These are phyloP conservation scores for Bruguiera hainesii DNA, from an alignment of 441 rosid genomes.

Conservation along the genomic window DNA sequence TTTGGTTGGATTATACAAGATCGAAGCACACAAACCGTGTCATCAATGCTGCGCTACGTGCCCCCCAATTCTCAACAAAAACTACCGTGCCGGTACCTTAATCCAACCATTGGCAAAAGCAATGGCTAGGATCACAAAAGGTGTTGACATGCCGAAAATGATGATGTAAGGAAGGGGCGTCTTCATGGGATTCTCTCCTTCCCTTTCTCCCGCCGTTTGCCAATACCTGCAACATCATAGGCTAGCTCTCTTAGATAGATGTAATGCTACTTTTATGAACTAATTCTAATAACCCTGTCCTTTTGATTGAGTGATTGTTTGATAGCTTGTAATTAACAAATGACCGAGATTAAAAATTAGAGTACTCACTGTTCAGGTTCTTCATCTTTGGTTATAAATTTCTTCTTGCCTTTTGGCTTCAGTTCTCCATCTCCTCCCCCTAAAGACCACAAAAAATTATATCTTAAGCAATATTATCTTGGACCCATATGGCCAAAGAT, in stretches of 20 bases:
- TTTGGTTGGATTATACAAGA: slow-evolving; percentile 8
- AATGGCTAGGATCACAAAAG: slow-evolving; percentile 84
- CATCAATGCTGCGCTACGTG: background rate
- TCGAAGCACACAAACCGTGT: background rate
- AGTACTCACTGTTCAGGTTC: slow-evolving; percentile 81
- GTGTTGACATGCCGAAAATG: slow-evolving; percentile 92
- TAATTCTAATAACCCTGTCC: too few species aligned
- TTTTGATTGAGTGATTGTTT: too few species aligned
- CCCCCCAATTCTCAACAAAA: slow-evolving; percentile 1
- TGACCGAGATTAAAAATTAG: background rate
- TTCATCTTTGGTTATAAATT: slow-evolving; percentile 82
- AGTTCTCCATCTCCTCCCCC: slow-evolving; percentile 74
- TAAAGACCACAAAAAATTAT: slow-evolving; percentile 22
- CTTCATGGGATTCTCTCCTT: slow-evolving; percentile 94
- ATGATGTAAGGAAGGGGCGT: slow-evolving; percentile 89
- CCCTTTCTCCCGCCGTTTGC: slow-evolving; percentile 90
- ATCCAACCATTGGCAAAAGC: slow-evolving; percentile 98
- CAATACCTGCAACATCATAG: slow-evolving; percentile 55
- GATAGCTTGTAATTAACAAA: too few species aligned
- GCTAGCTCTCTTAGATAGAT: background rate
- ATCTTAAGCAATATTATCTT: slow-evolving; percentile 8
- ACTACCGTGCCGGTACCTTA: slow-evolving; percentile 71
- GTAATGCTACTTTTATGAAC: too few species aligned
- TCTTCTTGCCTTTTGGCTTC: slow-evolving; percentile 69
- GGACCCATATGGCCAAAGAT: slow-evolving; percentile 4